These are phyloP conservation scores for Tylopilus cervinicoccineus DNA, from an alignment of 768 basidiomycete genomes.

Conservation along the genomic window DNA sequence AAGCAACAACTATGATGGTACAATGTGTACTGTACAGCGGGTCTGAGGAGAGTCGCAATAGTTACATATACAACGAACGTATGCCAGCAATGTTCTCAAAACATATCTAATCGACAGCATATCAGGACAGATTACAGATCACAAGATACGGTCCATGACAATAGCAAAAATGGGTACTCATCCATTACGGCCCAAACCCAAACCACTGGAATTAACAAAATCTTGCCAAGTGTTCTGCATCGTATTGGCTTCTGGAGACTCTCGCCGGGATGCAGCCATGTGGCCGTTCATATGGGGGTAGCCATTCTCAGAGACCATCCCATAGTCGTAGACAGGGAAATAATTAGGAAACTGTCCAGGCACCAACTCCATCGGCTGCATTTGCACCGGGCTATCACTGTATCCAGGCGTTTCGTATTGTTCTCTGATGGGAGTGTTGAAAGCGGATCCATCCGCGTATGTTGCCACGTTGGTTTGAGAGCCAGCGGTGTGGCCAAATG, in stretches of 20 bases:
- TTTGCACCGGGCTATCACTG: slow-evolving; percentile 17
- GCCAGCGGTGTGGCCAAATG: slow-evolving; percentile 42
- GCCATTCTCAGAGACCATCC: slow-evolving; percentile 30
- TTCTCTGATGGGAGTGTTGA: slow-evolving; percentile 24
- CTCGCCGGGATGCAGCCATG: slow-evolving; percentile 33
- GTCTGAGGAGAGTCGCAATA: slow-evolving; percentile 5
- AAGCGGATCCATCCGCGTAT: slow-evolving; percentile 23
- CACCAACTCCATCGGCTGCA: slow-evolving; percentile 31
- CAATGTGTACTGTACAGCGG: slow-evolving; percentile 8
- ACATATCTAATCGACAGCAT: slow-evolving; percentile 9
- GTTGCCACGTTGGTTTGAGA: slow-evolving; percentile 21
- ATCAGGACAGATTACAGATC: slow-evolving; percentile 2
- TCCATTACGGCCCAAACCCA: slow-evolving; percentile 15
- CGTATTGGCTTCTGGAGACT: slow-evolving; percentile 54
- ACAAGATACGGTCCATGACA: slow-evolving; percentile 9
- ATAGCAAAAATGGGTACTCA: background rate
- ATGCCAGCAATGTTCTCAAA: slow-evolving; percentile 7
- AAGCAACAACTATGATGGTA: slow-evolving; percentile 20
- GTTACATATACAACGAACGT: slow-evolving; percentile 18
- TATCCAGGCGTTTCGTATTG: slow-evolving; percentile 23
- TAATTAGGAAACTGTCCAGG: slow-evolving; percentile 55
- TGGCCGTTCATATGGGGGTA: slow-evolving; percentile 38
- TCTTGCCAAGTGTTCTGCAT: slow-evolving; percentile 64
- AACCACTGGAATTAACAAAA: slow-evolving; percentile 42
- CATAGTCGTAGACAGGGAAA: slow-evolving; percentile 76